phyloP scores from a whole-genome alignment of 371 early-diverging fungal species.

The Umbelopsis sp. region DNA sequence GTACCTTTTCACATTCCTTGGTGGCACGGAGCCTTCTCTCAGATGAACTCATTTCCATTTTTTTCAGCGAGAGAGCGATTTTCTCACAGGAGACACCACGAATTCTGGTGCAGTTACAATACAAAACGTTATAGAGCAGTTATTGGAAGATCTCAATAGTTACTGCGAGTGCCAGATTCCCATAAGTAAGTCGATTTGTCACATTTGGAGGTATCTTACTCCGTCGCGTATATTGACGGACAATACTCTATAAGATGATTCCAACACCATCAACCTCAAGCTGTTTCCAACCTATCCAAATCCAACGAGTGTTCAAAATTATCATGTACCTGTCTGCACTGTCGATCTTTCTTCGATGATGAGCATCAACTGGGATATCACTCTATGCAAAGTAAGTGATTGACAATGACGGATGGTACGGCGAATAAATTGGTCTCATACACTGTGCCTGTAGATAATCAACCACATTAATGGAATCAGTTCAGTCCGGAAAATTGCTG shows the following conservation, averaged over 20 bases:
- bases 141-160: conserved; percentile 84
- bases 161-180: conserved; percentile 89
- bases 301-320: conserved; percentile 76
- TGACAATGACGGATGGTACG: background rate
- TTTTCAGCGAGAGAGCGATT: conserved; percentile 71
- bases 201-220: background rate
- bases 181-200: conserved; percentile 60
- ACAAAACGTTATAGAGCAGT: conserved; percentile 82
- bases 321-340: conserved; percentile 83
- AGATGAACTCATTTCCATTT: background rate
- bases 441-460: conserved; percentile 33
- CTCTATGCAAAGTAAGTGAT: conserved; percentile 64
- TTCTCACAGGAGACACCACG: conserved; percentile 56
- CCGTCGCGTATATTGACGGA: background rate
- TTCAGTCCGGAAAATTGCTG: conserved; percentile 75
- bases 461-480: conserved; percentile 76
- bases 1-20: conserved; percentile 31
- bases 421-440: background rate
- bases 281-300: conserved; percentile 81
- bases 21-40: background rate
- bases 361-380: conserved; percentile 84
- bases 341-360: conserved; percentile 68
- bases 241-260: conserved; percentile 41
- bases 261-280: conserved; percentile 80
- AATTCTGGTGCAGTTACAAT: conserved; percentile 37